Base-by-base conservation (phyloP, 805 yeast species). In the Wickerhamomyces bisporus region DNA sequence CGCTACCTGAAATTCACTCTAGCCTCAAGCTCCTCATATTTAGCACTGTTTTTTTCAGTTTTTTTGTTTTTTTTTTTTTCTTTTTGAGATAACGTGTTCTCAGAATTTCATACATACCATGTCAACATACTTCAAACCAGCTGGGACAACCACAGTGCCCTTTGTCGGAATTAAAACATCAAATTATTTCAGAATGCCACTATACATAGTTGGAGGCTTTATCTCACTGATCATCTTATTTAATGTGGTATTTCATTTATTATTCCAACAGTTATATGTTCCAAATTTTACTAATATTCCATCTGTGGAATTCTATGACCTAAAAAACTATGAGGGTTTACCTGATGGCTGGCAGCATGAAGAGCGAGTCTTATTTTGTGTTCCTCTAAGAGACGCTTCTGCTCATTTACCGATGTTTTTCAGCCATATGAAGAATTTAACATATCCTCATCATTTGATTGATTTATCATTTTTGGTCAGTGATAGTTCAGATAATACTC, bases 351-450 rank as follows among this genome's bases (percentile, higher is more conserved):
- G 94, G 94, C 85, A 82, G 52, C 66, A 70, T 30, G 77, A 75
- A 13, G 96, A 89, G 56, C 71, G 95, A 30, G 82, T 89, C 14
- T 65, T 89, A 40, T 85, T 87, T 49, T 81, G 94, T 53, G 95
- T 89, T 13, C 97, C 97, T 3, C 68, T 89, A 49, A 77, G 97
- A 65, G 96, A 89, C 58, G 97, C 97, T 1, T 85, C 88, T 6
- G 76, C 82, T 16, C 96, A 88, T 65, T 67, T 89, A 58, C 89
- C 91, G 29, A 82, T 87, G 86, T 87, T 89, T 54, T 89, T 89
- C 55, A 71, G 78, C 27, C 95, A 88, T 61, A 73, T 89, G 82
- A 69, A 64, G 40, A 81, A 81, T 58, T 68, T 88, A 56, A 78
- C 95, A 1, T 88, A 88, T 60, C 96, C 96, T 16, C 97, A 89